These are phyloP conservation scores for Colletotrichum sp. DNA, from an alignment of 2,329 filamentous ascomycete genomes.

Conservation along the genomic window DNA sequence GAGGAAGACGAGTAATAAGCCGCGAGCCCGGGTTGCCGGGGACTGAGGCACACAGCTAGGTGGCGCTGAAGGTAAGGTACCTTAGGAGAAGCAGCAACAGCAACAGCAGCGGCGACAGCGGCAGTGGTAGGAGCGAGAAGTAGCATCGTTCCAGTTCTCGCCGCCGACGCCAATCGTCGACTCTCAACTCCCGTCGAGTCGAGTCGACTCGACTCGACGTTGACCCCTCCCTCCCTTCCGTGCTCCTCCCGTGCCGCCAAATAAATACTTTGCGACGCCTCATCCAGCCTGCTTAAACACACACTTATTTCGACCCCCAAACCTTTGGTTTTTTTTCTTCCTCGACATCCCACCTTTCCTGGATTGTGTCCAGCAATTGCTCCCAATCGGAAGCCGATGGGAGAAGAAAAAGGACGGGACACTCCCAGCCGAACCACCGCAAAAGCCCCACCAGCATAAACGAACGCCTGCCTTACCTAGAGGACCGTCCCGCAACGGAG, in stretches of 20 bases:
- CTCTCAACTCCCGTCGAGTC: not conserved
- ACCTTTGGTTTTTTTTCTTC: not conserved
- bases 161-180: not conserved
- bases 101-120: not conserved
- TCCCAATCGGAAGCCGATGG: not conserved
- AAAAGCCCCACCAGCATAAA: constrained; percentile 1
- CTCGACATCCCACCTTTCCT: not conserved
- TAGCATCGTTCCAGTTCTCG: not conserved
- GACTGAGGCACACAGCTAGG: not conserved
- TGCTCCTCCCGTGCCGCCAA: not conserved
- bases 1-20: not conserved
- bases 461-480: not conserved
- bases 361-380: not conserved
- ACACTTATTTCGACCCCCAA: not conserved
- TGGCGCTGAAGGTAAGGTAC: not conserved
- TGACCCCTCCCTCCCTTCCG: not conserved
- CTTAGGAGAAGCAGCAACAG: not conserved
- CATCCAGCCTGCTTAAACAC: constrained; percentile 10
- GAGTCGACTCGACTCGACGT: not conserved
- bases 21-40: not conserved
- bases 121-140: not conserved
- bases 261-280: constrained; percentile 19
- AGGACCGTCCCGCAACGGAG: constrained; percentile 18
- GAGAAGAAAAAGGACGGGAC: not conserved
- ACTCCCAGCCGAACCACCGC: not conserved